Base-by-base conservation (phyloP, 1,284 basidiomycete genomes). In the Sporisorium iseilematis-ciliati region DNA sequence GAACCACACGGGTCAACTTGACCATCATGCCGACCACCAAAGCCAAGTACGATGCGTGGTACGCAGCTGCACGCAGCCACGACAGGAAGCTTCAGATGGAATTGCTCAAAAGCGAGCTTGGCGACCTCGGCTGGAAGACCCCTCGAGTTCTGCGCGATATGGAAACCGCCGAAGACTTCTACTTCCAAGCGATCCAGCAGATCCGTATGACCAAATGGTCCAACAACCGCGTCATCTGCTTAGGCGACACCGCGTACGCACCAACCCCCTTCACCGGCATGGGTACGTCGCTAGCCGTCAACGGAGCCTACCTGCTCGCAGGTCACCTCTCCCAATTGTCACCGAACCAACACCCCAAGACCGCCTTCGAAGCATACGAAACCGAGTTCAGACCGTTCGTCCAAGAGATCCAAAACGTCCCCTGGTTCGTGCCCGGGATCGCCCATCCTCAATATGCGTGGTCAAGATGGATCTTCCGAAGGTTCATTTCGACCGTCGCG, bases 251-350 rank as follows among this genome's bases (percentile, higher is more conserved):
- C 6, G 79, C 75, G 0, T 77, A 76, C 52, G 64, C 65, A 3
- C 78, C 79, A 6, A 78, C 78, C 4, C 78, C 78, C 0, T 57
- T 79, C 29, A 69, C 70, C 7, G 75, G 75, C 10, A 78, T 73
- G 71, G 79, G 79, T 23, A 74, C 79, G 5, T 63, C 71, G 11
- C 50, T 69, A 1, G 77, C 72, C 20, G 65, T 81, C 43, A 31
- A 61, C 12, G 77, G 75, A 14, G 57, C 71, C 6, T 79, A 75
- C 51, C 61, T 74, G 18, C 67, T 81, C 26, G 72, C 78, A 8
- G 72, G 66, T 5, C 61, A 81, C 55, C 52, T 81, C 7, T 62
- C 55, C 12, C 56, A 65, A 21, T 61, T 66, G 6, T n/a, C 53
- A 25, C 12, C 49, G 14, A 60, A 31, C n/a, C 20, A 71, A 7